A percentile compares a stretch with the other conserved stretches of the same genome.
Evolutionary conservation across 805 yeast genomes (phyloP).

Genomic region (Kazachstania africana): DNA sequence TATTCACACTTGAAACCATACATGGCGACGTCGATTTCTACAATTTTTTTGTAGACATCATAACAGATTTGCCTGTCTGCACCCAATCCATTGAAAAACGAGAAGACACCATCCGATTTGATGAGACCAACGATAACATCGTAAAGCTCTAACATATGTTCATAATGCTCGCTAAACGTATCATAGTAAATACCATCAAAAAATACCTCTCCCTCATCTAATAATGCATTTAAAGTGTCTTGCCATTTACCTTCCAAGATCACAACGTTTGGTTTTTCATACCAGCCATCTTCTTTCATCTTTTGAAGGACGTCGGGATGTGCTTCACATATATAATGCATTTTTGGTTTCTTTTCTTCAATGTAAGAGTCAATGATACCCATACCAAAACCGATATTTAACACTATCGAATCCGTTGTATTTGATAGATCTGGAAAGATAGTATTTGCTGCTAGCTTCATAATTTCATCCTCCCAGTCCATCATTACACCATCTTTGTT

Average conservation of each 20-base stretch:
- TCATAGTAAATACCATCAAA: constrained; percentile 91
- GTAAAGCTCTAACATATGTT: constrained; percentile 76
- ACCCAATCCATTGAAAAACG: constrained; percentile 86
- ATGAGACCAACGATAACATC: constrained; percentile 73
- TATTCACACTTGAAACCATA: constrained; percentile 66
- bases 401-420: constrained; percentile 32
- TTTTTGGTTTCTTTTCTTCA: constrained; percentile 31
- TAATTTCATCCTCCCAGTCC: constrained; percentile 85
- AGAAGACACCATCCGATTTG: constrained; percentile 72
- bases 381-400: constrained; percentile 94
- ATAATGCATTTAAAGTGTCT: constrained; percentile 54
- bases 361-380: constrained; percentile 84
- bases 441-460: constrained; percentile 70
- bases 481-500: constrained; percentile 90
- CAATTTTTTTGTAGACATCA: constrained; percentile 78
- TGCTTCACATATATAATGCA: constrained; percentile 85
- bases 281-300: constrained; percentile 72
- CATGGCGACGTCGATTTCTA: constrained; percentile 63
- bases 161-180: constrained; percentile 85
- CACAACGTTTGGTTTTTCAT: constrained; percentile 56
- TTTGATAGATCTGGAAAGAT: constrained; percentile 34
- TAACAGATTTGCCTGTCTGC: constrained; percentile 66
- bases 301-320: constrained; percentile 80
- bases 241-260: constrained; percentile 91
- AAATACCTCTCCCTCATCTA: constrained; percentile 48